Base-by-base conservation (phyloP, 805 yeast genomes). In the Brettanomyces sp. region DNA sequence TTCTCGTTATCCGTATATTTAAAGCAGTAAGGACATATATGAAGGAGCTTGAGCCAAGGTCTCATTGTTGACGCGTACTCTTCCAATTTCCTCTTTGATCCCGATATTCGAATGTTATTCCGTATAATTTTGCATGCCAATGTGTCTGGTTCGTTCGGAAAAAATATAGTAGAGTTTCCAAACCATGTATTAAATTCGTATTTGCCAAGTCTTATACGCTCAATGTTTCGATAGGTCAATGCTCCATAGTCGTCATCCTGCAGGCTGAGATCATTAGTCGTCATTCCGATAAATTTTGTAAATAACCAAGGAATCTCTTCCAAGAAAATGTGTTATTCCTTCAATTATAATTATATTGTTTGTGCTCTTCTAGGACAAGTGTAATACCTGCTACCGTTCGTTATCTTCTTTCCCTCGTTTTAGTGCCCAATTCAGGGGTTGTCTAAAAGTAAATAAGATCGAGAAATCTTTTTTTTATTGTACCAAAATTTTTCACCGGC, bases 1-100 rank as follows among this genome's bases (percentile, higher is more conserved):
- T 53, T 56, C 9, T 57, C 61, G 5, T 58, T 55, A 28, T 76
- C 74, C 0, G 95, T 72, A 59, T 91, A 91, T 54, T 85, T 84
- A 72, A 93, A 88, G 63, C 99, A 93, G 45, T 66, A 69, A 40
- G 81, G 85, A 64, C 99, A 93, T 1, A 93, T 80, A 56, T 68
- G 74, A 13, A 93, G 68, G 36, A 67, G 68, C 28, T 79, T 79
- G 6, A 81, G 57, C 93, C 91, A 82, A 40, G 60, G 59, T 25
- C 54, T 55, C 36, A 55, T 44, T 30, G 52, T 24, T 11, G 52
- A 48, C 5, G 35, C 48, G 41, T 45, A 52, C 24, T 51, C 53
- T 25, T 37, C 22, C 6, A 45, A 32, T 38, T 56, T 53, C 43
- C 48, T 58, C 5, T 34, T 42, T 5, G 61, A 52, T 3, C 50